Conservation (phyloP, 2,329 filamentous ascomycete species). For the Penicillium fuscoglaucum region DNA sequence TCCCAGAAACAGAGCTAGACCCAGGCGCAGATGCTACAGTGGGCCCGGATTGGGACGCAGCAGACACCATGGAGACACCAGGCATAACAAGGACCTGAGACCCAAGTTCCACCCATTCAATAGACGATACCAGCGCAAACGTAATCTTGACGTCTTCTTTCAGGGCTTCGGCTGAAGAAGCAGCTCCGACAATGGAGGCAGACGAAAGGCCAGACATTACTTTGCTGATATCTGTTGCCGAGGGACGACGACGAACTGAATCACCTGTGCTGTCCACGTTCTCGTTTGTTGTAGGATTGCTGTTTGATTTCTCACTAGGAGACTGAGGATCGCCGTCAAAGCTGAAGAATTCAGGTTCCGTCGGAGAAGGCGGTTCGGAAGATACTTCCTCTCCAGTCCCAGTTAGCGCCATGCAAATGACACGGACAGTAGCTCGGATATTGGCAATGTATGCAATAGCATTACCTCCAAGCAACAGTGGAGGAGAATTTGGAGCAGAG, state of each 20-base stretch:
- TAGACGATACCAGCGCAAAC: constrained; percentile 58
- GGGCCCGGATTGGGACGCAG: constrained; percentile 48
- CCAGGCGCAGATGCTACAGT: constrained; percentile 52
- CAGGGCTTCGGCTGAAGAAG: constrained; percentile 16
- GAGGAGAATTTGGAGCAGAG: constrained; percentile 44
- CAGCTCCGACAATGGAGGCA: constrained; percentile 2
- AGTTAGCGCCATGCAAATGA: constrained; percentile 57
- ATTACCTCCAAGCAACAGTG: constrained; percentile 55
- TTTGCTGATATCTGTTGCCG: constrained; percentile 30
- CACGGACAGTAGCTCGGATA: constrained; percentile 75
- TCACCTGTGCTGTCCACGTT: background rate
- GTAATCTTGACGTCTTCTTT: constrained; percentile 48
- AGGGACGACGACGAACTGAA: constrained; percentile 9
- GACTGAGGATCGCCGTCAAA: constrained; percentile 42
- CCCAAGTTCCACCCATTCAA: constrained; percentile 58
- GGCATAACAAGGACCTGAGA: constrained; percentile 62
- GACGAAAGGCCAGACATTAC: constrained; percentile 22
- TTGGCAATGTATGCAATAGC: constrained; percentile 83
- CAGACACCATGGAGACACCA: constrained; percentile 48
- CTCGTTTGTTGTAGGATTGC: constrained; percentile 2
- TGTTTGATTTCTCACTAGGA: constrained; percentile 8
- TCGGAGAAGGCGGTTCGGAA: constrained; percentile 31
- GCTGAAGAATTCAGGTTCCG: constrained; percentile 45
- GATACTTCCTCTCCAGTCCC: constrained; percentile 30
- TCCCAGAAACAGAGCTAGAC: constrained; percentile 36